phyloP scores from a whole-genome alignment of 2,329 filamentous ascomycete genomes.

The Escovopsis sp. region DNA sequence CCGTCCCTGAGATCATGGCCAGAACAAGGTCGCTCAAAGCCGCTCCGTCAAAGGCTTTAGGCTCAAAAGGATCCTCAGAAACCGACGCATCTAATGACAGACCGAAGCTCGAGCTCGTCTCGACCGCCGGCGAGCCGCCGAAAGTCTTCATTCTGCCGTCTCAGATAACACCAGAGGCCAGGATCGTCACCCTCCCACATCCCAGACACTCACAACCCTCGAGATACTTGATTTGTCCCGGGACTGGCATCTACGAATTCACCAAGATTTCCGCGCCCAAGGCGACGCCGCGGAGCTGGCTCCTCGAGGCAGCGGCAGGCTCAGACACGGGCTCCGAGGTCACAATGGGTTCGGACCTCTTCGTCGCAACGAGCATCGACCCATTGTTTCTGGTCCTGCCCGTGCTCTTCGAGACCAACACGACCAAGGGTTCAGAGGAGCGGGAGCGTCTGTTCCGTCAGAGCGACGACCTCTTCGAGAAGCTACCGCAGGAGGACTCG shows the following conservation, averaged over 20 bases:
- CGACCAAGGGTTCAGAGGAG: slow-evolving; percentile 25
- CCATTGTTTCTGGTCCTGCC: slow-evolving; percentile 73
- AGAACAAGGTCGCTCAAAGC: slow-evolving; percentile 32
- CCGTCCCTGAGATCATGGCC: slow-evolving; percentile 23
- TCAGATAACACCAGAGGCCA: slow-evolving; percentile 36
- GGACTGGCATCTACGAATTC: slow-evolving; percentile 51
- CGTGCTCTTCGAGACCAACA: slow-evolving; percentile 37
- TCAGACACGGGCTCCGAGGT: slow-evolving; percentile 20
- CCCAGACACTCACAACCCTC: slow-evolving; percentile 39
- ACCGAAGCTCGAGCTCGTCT: slow-evolving; percentile 1
- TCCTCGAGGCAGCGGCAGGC: slow-evolving; percentile 29
- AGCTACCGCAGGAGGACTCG: slow-evolving; percentile 35
- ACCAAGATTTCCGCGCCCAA: slow-evolving; percentile 40
- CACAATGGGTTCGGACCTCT: slow-evolving; percentile 56
- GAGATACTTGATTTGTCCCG: slow-evolving; percentile 47
- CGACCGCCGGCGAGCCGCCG: slow-evolving; percentile 24
- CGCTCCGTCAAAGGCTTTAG: slow-evolving; percentile 11
- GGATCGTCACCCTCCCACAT: slow-evolving; percentile 45
- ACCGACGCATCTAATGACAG: neutral
- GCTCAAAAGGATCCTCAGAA: slow-evolving; percentile 10
- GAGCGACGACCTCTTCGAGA: slow-evolving; percentile 58
- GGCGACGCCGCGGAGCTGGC: slow-evolving; percentile 44
- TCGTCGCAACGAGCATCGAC: slow-evolving; percentile 72
- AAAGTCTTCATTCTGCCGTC: slow-evolving; percentile 47
- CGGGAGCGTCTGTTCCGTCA: slow-evolving; percentile 51